These are phyloP conservation scores for Protoeuglena noctilucae DNA, from an alignment of 139 green algal species.

Conservation along the genomic window DNA sequence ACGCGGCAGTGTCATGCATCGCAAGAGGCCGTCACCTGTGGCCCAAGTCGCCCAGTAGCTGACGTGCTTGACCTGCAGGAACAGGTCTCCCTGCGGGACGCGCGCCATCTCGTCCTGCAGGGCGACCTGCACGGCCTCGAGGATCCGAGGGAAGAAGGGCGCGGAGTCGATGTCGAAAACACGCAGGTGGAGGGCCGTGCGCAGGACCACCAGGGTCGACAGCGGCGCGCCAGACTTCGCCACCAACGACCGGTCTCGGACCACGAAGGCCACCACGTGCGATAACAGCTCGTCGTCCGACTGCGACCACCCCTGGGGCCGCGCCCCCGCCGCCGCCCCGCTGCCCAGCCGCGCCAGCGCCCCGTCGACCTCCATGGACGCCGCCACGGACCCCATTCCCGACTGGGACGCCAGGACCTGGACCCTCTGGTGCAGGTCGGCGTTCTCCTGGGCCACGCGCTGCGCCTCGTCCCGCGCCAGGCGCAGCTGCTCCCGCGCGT, in stretches of 20 bases:
- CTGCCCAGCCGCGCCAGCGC: slow-evolving; percentile 7
- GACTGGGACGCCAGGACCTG: not conserved
- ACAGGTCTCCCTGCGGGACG: not conserved
- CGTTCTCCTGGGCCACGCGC: slow-evolving; percentile 4
- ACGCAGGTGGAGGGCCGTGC: not conserved
- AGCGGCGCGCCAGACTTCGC: not conserved
- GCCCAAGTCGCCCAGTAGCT: too few species aligned
- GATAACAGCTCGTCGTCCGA: slow-evolving; percentile 21
- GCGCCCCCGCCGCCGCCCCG: not conserved
- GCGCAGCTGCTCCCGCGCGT: not conserved
- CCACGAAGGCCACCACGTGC: slow-evolving; percentile 11
- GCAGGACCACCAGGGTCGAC: not conserved
- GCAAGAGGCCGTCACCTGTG: not conserved
- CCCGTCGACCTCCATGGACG: slow-evolving; percentile 14
- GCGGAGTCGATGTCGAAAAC: not conserved
- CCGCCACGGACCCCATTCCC: slow-evolving; percentile 1
- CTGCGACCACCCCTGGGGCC: slow-evolving; percentile 12
- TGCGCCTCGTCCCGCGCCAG: not conserved
- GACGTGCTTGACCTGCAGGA: too few species aligned
- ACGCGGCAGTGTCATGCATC: not conserved
- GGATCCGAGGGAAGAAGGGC: not conserved
- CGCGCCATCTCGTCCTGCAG: slow-evolving; percentile 7
- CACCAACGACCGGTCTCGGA: not conserved
- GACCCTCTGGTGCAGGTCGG: not conserved
- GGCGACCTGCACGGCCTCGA: slow-evolving; percentile 4